phyloP scores from a whole-genome alignment of 805 yeast species.

The Scheffersomyces ergatensis region DNA sequence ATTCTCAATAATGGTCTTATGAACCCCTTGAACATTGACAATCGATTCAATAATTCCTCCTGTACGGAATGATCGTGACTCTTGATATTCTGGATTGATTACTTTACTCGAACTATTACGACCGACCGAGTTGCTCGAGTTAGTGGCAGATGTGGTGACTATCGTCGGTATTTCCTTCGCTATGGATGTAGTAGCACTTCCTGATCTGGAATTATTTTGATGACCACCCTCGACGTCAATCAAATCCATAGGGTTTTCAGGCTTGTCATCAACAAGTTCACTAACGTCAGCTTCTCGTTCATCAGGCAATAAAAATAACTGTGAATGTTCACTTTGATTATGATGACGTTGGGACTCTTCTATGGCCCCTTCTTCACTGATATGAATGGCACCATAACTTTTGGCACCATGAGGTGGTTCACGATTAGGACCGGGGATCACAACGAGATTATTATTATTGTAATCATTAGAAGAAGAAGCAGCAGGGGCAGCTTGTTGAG shows the following conservation, averaged over 20 bases:
- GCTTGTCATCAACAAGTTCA: constrained; percentile 11
- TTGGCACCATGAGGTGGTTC: constrained; percentile 8
- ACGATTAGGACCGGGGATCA: constrained; percentile 19
- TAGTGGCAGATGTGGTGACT: neutral
- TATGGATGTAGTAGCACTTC: neutral
- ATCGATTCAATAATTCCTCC: constrained; percentile 79
- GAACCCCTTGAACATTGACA: constrained; percentile 79
- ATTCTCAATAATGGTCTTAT: constrained; percentile 80
- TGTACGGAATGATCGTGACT: constrained; percentile 40
- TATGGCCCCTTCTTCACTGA: constrained; percentile 45
- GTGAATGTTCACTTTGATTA: constrained; percentile 6
- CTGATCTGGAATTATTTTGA: neutral
- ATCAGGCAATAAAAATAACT: constrained; percentile 17
- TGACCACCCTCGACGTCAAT: neutral
- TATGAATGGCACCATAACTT: constrained; percentile 35
- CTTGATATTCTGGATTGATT: constrained; percentile 25
- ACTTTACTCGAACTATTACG: constrained; percentile 3
- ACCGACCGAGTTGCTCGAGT: neutral
- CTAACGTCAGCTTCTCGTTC: constrained; percentile 25
- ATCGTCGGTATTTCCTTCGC: neutral
- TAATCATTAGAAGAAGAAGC: constrained; percentile 7
- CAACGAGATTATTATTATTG: constrained; percentile 12
- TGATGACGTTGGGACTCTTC: constrained; percentile 16
- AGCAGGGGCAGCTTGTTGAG: constrained; percentile 30
- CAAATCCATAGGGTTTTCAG: neutral